Evolutionary conservation across 164 flowering plant species (phyloP).

Genomic region (Tetracentron sinense): DNA sequence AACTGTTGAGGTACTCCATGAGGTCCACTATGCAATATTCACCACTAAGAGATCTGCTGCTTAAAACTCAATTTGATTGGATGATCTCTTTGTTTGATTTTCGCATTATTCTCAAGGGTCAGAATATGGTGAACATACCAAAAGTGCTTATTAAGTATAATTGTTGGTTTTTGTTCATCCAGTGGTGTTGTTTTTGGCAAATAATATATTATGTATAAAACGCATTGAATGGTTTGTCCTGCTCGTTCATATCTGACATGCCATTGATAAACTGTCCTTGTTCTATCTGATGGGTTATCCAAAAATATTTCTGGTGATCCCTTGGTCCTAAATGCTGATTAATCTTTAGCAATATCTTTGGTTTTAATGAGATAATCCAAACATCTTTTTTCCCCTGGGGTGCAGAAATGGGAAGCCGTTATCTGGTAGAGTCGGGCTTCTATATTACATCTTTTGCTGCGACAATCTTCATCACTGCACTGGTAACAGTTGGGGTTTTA

Average conservation of each 20-base stretch:
- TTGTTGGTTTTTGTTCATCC: no score
- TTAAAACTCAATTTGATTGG: no score
- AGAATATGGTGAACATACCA: no score
- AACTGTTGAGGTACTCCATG: not conserved
- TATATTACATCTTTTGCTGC: slow-evolving; percentile 60
- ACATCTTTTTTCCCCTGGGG: slow-evolving; percentile 1
- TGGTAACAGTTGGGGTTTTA: slow-evolving; percentile 44
- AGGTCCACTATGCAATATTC: not conserved
- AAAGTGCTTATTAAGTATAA: no score
- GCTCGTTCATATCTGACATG: not conserved
- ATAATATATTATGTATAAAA: not conserved
- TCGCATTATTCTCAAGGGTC: no score
- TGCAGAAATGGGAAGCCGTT: slow-evolving; percentile 48
- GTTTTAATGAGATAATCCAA: not conserved
- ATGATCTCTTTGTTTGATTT: no score
- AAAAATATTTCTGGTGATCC: not conserved
- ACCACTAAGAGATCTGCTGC: no score
- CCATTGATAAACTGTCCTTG: no score
- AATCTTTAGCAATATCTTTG: not conserved
- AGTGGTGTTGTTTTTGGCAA: no score
- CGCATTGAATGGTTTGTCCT: not conserved
- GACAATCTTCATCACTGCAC: slow-evolving; percentile 50
- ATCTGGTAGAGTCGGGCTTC: slow-evolving; percentile 44
- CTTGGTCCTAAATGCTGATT: not conserved
- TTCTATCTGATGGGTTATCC: not conserved